Percentiles rank a stretch among this genome's conserved stretches.
Conservation (phyloP, 192 early-diverging fungal genomes). For the Haplosporangium gracile region DNA sequence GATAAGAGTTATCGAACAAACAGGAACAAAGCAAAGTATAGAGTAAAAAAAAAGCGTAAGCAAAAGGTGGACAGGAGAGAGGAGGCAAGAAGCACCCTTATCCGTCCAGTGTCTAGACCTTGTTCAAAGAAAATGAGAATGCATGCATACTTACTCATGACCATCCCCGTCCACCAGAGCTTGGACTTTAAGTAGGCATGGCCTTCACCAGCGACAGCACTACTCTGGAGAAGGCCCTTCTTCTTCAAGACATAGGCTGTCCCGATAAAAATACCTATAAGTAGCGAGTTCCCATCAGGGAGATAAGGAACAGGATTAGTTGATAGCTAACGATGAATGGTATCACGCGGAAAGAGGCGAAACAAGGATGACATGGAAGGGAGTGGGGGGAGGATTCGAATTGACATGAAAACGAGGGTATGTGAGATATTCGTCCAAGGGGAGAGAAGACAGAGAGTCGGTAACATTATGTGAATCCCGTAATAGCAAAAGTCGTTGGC, state of each 20-base stretch:
- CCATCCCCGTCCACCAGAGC: slow-evolving; percentile 73
- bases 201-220: slow-evolving; percentile 64
- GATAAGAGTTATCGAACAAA: not conserved
- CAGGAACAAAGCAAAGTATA: not conserved
- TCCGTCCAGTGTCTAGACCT: slow-evolving; percentile 1
- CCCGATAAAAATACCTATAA: slow-evolving; percentile 87
- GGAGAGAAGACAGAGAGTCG: no score
- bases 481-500: not conserved
- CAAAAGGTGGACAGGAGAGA: not conserved
- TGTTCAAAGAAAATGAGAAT: no score
- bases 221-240: slow-evolving; percentile 84
- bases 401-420: no score
- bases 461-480: no score
- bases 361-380: no score
- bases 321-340: no score
- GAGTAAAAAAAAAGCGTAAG: not conserved
- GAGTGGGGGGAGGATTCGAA: no score
- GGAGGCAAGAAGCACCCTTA: not conserved
- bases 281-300: no score
- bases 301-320: no score
- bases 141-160: slow-evolving; percentile 58
- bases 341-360: no score
- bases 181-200: slow-evolving; percentile 65
- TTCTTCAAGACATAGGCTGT: slow-evolving; percentile 96
- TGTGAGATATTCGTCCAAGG: no score